Conservation (phyloP, 2,329 filamentous ascomycete genomes). For the Corynespora cassiicola region DNA sequence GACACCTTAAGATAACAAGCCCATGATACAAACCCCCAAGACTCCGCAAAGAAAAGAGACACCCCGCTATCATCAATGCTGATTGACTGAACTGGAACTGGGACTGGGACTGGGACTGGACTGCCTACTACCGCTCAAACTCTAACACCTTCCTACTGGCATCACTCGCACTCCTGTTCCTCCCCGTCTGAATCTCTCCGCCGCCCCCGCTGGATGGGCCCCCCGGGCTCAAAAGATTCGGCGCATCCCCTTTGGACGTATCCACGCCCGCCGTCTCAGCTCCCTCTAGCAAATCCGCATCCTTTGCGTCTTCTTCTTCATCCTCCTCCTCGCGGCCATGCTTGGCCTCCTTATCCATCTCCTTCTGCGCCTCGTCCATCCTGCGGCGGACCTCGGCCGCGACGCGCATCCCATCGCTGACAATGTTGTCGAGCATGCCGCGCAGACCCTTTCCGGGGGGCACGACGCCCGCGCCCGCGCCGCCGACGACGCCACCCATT, state of each 20-base stretch:
- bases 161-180: constrained; percentile 40
- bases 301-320: constrained; percentile 60
- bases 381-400: constrained; percentile 88
- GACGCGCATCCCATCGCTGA: constrained; percentile 95
- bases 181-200: constrained; percentile 33
- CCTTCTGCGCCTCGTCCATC: constrained; percentile 94
- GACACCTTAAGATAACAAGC: no score
- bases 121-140: constrained; percentile 41
- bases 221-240: constrained; percentile 18
- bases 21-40: no score
- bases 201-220: no score
- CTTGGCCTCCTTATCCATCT: constrained; percentile 79
- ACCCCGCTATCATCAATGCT: no score
- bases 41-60: no score
- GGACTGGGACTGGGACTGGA: no score
- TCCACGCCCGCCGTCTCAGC: constrained; percentile 56
- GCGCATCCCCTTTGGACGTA: constrained; percentile 24
- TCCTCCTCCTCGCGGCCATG: constrained; percentile 63
- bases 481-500: constrained; percentile 53
- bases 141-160: constrained; percentile 44
- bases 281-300: constrained; percentile 56
- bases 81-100: no score
- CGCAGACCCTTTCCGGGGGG: constrained; percentile 77
- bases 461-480: constrained; percentile 59
- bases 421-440: constrained; percentile 95